Evolutionary conservation across 805 yeast genomes (phyloP), one percentile per base, ranked within the genome.

Genomic region (Saturnispora bothae): DNA sequence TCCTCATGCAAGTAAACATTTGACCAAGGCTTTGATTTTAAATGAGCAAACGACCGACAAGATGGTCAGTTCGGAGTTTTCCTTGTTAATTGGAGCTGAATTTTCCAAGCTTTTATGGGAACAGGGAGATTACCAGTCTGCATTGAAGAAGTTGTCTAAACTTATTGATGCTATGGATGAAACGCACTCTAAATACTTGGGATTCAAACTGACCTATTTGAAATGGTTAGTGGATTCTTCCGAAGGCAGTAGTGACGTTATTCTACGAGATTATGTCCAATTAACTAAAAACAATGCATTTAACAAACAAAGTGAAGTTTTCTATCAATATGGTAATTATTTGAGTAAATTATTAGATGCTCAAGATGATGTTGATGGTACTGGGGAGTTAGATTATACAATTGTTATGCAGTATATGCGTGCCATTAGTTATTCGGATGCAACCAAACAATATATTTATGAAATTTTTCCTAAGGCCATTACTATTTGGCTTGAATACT

Each of bases 401-500:
- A 71, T 79, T 27, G 71, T 83, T 7, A 53, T 65, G 7, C 63
- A 69, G 29, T 82, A 79, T 49, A 59, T 76, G 23, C 65, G 70
- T 23, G 73, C 89, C 0, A 65, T 83, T 19, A 66, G 68, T 8
- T 63, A 66, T 29, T 85, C 92, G 1, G 67, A 77, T 3, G 20
- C 40, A 6, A 17, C 40, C 3, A 68, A 72, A 27, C 34, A 31
- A 7, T 39, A 42, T 25, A 43, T 41, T 22, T 80, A 76, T 50
- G 96, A 92, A 57, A 80, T 89, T 0, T 61, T 92, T 16, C 97
- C 98, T 0, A 86, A 85, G 50, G 71, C 84, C n/a, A 69, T 88
- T 4, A 85, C 95, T 0, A 69, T 83, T 7, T 92, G 98, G 98
- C 63, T 92, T 18, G 95, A 88, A 48, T 82, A 79, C 54, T 75